A percentile compares a stretch with the other conserved stretches of the same genome.
These are phyloP conservation scores for Penicillium sp. DNA, from an alignment of 2,329 filamentous ascomycete genomes.

Conservation along the genomic window DNA sequence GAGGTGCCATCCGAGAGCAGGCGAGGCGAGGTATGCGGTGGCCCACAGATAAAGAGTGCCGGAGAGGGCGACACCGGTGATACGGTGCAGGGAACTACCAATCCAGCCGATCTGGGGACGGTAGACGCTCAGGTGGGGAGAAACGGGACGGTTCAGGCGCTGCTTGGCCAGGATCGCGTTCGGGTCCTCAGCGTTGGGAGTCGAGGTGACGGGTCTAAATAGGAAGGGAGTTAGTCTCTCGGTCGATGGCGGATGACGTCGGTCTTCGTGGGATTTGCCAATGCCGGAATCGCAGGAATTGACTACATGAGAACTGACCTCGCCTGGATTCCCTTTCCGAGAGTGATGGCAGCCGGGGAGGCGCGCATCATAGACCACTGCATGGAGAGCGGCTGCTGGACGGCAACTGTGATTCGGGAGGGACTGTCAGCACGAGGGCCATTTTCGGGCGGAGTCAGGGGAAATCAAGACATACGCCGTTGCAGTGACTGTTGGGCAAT, in stretches of 20 bases:
- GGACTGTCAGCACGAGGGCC: constrained; percentile 24
- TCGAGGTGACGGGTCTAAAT: constrained; percentile 31
- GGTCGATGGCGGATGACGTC: constrained; percentile 28
- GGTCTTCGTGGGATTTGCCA: constrained; percentile 5
- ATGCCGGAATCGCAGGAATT: background rate
- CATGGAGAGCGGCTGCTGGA: constrained; percentile 43
- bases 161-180: constrained; percentile 68
- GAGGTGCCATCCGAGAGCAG: constrained; percentile 67
- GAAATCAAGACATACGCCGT: constrained; percentile 41
- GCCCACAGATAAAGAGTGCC: constrained; percentile 76
- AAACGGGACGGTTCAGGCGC: constrained; percentile 73
- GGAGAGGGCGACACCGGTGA: constrained; percentile 71
- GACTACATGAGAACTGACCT: constrained; percentile 33
- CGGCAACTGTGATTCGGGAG: constrained; percentile 37
- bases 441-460: background rate
- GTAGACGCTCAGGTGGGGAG: constrained; percentile 85
- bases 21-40: constrained; percentile 73
- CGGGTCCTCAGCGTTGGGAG: constrained; percentile 31
- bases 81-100: constrained; percentile 69
- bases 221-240: constrained; percentile 18
- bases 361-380: constrained; percentile 42
- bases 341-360: constrained; percentile 43
- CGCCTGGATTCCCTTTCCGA: constrained; percentile 42
- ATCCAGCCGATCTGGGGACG: constrained; percentile 81
- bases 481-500: constrained; percentile 46